Base-by-base conservation (phyloP, 2,329 filamentous ascomycete genomes). In the Bipolaris oryzae region DNA sequence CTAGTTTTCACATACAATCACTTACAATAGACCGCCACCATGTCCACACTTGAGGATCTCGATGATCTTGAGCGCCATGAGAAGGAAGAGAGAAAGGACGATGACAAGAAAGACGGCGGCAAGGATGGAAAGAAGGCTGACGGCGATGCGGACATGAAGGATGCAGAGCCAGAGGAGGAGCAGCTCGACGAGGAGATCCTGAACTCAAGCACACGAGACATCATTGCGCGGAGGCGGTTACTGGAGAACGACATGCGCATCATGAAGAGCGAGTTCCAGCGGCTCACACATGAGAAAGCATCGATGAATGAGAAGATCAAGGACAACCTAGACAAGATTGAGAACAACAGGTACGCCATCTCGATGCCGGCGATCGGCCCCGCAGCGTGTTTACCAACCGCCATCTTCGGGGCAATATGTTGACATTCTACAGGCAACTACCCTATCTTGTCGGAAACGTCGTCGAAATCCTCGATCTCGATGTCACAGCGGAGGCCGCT, bases 241-340 rank as follows among this genome's bases (percentile, higher is more conserved):
- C 84, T 99, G 65, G 95, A 99, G 79, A 99, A 99, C 79, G 95
- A 99, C 79, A 90, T 95, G 72, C 87, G 95, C 72, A 98, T 99
- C 80, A 98, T 99, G 92, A 94, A 90, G 84, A 96, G 92, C 83
- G 95, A 99, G 79, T 92, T 87, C 71, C 93, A 96, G 76, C 89
- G 95, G 69, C 84, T 99, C 80, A 90, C 89, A 71, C 95, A 99
- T 73, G 95, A 99, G 81, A 96, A 96, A 81, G 87, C 89, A 47
- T 89, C 91, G 46, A 99, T 99, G 95, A 88, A 88, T 56, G 94
- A 98, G 79, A 98, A 97, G 84, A 98, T 99, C 79, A 98, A 97
- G 84, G 95, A 99, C 76, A 99, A 99, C 74, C 81, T 91, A 72
- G 96, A 99, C 69, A 99, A 99, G 86, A 99, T 99, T 73, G 93